phyloP scores from a whole-genome alignment of 1,284 basidiomycete species.

The Malassezia vespertilionis region DNA sequence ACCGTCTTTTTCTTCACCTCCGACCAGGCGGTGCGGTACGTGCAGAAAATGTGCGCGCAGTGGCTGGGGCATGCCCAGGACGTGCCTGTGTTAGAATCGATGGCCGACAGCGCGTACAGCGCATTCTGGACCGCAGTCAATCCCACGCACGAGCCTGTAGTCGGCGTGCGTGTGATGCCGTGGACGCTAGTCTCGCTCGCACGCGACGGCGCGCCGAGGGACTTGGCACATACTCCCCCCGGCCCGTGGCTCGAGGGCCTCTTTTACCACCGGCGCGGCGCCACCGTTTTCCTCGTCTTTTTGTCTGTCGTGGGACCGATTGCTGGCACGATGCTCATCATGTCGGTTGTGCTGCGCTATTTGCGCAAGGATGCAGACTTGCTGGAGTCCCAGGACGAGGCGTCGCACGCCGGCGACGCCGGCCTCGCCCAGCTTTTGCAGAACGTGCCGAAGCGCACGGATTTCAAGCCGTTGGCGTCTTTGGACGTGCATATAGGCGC shows the following conservation, averaged over 20 bases:
- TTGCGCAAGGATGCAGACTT: slow-evolving; percentile 82
- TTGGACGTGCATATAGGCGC: slow-evolving; percentile 56
- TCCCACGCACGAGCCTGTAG: not conserved
- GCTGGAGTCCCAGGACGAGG: slow-evolving; percentile 60
- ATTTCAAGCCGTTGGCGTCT: slow-evolving; percentile 44
- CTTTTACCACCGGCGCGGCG: slow-evolving; percentile 14
- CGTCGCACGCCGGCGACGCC: slow-evolving; percentile 1
- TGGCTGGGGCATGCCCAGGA: not conserved
- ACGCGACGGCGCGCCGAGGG: not conserved
- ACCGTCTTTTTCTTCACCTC: not conserved
- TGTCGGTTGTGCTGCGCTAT: slow-evolving; percentile 74
- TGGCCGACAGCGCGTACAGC: slow-evolving; percentile 6
- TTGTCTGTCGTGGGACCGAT: slow-evolving; percentile 65
- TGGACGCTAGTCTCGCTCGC: slow-evolving; percentile 57
- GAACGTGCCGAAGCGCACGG: not conserved
- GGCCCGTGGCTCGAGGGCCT: slow-evolving; percentile 18
- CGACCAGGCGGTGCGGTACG: not conserved
- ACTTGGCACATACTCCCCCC: not conserved
- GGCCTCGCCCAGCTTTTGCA: slow-evolving; percentile 5
- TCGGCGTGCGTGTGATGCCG: slow-evolving; percentile 64
- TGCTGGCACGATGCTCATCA: slow-evolving; percentile 59
- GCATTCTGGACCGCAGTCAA: slow-evolving; percentile 13
- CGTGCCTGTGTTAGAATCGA: not conserved
- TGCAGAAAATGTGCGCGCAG: too few species aligned
- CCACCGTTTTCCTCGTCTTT: slow-evolving; percentile 13